Evolutionary conservation across 2,329 filamentous ascomycete genomes (phyloP).

Genomic region (Kalmusia sp.): DNA sequence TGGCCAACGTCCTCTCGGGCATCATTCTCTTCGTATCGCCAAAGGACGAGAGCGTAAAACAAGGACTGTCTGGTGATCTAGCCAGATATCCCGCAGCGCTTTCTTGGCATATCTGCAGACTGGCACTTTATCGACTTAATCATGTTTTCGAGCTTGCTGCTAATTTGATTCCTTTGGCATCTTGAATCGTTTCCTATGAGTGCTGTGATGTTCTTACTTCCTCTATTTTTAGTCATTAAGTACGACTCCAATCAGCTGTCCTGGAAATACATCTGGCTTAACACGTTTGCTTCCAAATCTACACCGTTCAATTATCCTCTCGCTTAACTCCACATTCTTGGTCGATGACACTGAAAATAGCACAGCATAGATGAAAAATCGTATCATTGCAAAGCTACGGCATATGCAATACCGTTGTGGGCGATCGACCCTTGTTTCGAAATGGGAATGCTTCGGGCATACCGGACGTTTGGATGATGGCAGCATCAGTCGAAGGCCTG

Average conservation of each 20-base stretch:
- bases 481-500: not conserved
- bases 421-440: not conserved
- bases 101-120: slow-evolving; percentile 14
- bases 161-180: not conserved
- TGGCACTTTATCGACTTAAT: slow-evolving; percentile 14
- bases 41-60: slow-evolving; percentile 1
- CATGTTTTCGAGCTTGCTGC: slow-evolving; percentile 2
- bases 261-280: slow-evolving; percentile 13
- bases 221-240: slow-evolving; percentile 18
- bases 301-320: slow-evolving; percentile 7
- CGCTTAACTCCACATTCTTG: slow-evolving; percentile 16
- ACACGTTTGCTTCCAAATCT: slow-evolving; percentile 3
- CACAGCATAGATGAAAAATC: slow-evolving; percentile 18
- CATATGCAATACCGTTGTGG: slow-evolving; percentile 11
- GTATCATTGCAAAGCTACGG: slow-evolving; percentile 11
- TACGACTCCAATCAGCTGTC: slow-evolving; percentile 8
- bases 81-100: slow-evolving; percentile 8
- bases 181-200: not conserved
- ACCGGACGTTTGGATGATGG: not conserved
- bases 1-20: slow-evolving; percentile 14
- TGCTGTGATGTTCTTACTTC: not conserved
- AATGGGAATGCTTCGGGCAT: not conserved
- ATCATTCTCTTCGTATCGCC: slow-evolving; percentile 7
- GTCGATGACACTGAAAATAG: slow-evolving; percentile 24
- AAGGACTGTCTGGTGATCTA: not conserved